Percentiles rank a stretch among this genome's conserved stretches.
These are phyloP conservation scores for Didymellaceae sp. DNA, from an alignment of 2,329 filamentous ascomycete species.

Conservation along the genomic window DNA sequence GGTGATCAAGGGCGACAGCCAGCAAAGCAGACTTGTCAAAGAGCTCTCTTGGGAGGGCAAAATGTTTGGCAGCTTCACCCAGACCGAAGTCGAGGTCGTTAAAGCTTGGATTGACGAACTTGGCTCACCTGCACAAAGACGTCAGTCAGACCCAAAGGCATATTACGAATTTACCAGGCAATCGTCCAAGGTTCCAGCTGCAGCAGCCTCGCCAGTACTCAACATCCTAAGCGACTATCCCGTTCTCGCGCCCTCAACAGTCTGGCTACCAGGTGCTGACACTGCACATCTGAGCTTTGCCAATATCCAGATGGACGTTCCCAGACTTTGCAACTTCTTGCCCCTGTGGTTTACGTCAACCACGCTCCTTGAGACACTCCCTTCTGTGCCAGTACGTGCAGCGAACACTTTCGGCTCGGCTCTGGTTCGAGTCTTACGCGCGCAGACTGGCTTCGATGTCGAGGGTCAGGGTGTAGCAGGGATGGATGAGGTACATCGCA, in stretches of 20 bases:
- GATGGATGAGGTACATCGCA: constrained; percentile 50
- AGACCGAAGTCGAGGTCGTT: constrained; percentile 49
- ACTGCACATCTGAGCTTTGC: background rate
- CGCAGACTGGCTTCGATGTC: constrained; percentile 50
- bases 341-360: constrained; percentile 50
- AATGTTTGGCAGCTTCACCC: constrained; percentile 60
- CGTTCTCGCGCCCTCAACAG: background rate
- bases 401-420: constrained; percentile 42
- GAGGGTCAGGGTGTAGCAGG: constrained; percentile 47
- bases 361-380: constrained; percentile 48
- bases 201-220: background rate
- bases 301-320: background rate
- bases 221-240: constrained; percentile 4
- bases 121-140: constrained; percentile 4
- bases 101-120: constrained; percentile 52
- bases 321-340: constrained; percentile 34
- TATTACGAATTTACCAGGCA: constrained; percentile 33
- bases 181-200: background rate
- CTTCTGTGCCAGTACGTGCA: constrained; percentile 47
- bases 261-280: background rate
- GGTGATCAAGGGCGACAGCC: constrained; percentile 51
- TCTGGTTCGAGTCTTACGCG: constrained; percentile 49
- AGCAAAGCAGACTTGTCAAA: constrained; percentile 51
- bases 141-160: constrained; percentile 10
- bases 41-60: constrained; percentile 56